Evolutionary conservation across 192 early-diverging fungal genomes (phyloP).

Genomic region (Podila verticillata): DNA sequence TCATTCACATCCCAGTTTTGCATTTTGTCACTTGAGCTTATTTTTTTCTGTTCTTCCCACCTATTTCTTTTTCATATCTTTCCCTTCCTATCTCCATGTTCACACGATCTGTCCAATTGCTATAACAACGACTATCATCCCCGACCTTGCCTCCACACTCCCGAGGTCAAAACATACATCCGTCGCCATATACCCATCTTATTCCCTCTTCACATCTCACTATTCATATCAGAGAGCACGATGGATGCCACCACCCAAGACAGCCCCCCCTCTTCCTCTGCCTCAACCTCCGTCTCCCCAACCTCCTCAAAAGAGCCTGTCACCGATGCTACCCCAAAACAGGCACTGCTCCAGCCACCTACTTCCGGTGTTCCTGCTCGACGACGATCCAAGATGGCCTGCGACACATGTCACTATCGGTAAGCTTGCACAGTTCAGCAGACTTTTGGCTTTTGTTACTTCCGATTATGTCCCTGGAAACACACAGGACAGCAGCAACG

Average conservation of each 20-base stretch:
- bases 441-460: background rate
- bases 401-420: slow-evolving; percentile 50
- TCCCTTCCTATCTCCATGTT: background rate
- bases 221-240: no score
- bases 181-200: no score
- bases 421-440: background rate
- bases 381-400: slow-evolving; percentile 40
- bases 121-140: background rate
- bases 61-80: background rate
- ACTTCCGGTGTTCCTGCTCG: slow-evolving; percentile 19
- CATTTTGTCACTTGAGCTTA: background rate
- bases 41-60: background rate
- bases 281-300: background rate
- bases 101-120: background rate
- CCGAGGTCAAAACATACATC: background rate
- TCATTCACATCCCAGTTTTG: background rate
- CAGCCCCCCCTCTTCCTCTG: background rate
- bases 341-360: slow-evolving; percentile 21
- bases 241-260: no score
- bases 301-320: background rate
- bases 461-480: background rate
- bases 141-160: background rate
- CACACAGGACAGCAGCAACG: no score
- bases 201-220: no score
- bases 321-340: background rate